Conservation (phyloP, 2,329 filamentous ascomycete genomes). For the Paraphaeosphaeria minitans region DNA sequence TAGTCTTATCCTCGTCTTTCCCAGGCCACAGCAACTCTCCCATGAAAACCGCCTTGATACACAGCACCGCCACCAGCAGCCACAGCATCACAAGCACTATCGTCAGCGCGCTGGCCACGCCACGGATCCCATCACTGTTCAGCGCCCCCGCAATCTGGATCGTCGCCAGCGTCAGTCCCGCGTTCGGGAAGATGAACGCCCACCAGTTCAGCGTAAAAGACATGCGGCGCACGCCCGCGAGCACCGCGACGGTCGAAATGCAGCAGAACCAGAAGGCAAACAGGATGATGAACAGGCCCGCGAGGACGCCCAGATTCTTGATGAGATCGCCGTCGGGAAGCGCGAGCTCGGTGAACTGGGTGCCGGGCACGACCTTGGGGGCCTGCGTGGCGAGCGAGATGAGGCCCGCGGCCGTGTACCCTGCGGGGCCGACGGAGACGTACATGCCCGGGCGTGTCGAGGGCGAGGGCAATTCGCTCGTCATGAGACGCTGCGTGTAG, state of each 20-base stretch:
- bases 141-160: constrained; percentile 63
- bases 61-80: constrained; percentile 57
- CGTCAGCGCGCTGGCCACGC: constrained; percentile 61
- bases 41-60: constrained; percentile 57
- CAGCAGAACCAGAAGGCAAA: constrained; percentile 59
- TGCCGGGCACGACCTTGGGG: constrained; percentile 39
- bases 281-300: constrained; percentile 54
- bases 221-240: constrained; percentile 49
- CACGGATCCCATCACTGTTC: constrained; percentile 59
- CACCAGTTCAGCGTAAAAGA: constrained; percentile 50
- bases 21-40: constrained; percentile 63
- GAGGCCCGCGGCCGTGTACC: constrained; percentile 44
- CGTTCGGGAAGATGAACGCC: constrained; percentile 71
- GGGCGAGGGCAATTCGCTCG: constrained; percentile 56
- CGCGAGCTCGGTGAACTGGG: constrained; percentile 41
- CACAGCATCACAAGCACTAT: constrained; percentile 61
- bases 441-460: constrained; percentile 56
- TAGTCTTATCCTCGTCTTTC: constrained; percentile 41
- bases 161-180: constrained; percentile 64
- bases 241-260: constrained; percentile 48
- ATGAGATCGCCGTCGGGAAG: constrained; percentile 45
- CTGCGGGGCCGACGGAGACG: constrained; percentile 54
- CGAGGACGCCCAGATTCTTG: constrained; percentile 50
- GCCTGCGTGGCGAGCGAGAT: constrained; percentile 54
- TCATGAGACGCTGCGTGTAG: constrained; percentile 72